Conservation (phyloP, 345 rosid species). For the Salix suchowensis region DNA sequence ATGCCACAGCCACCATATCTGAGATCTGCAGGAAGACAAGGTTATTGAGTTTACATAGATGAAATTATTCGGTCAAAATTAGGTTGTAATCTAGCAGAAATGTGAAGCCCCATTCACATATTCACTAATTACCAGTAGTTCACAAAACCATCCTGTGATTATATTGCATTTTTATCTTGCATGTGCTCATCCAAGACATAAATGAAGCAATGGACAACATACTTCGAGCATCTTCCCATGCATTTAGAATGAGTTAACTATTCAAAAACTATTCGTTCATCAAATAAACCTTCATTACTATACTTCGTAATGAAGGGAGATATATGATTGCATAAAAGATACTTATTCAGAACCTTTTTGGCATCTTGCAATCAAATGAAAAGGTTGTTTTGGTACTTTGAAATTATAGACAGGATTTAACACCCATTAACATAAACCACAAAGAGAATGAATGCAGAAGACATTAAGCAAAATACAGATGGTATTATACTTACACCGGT, state of each 20-base stretch:
- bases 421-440: neutral
- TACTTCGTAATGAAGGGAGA: neutral
- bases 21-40: slow-evolving; percentile 50
- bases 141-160: neutral
- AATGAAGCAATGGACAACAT: neutral
- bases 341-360: neutral
- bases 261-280: neutral
- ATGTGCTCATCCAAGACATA: neutral
- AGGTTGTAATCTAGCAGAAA: neutral
- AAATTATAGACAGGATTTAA: neutral
- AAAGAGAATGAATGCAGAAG: neutral
- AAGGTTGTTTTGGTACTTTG: neutral
- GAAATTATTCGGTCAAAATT: neutral
- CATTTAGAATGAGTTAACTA: neutral
- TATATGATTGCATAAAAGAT: neutral
- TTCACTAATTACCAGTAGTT: neutral
- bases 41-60: slow-evolving; percentile 3
- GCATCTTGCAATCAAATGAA: too few species aligned
- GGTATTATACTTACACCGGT: slow-evolving; percentile 69
- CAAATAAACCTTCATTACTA: neutral
- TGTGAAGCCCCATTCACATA: neutral
- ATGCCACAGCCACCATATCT: slow-evolving; percentile 92
- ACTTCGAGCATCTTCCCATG: neutral
- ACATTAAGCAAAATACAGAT: neutral
- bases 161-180: neutral